Conservation (phyloP, 148 eudicot species). For the Cornus controversa region DNA sequence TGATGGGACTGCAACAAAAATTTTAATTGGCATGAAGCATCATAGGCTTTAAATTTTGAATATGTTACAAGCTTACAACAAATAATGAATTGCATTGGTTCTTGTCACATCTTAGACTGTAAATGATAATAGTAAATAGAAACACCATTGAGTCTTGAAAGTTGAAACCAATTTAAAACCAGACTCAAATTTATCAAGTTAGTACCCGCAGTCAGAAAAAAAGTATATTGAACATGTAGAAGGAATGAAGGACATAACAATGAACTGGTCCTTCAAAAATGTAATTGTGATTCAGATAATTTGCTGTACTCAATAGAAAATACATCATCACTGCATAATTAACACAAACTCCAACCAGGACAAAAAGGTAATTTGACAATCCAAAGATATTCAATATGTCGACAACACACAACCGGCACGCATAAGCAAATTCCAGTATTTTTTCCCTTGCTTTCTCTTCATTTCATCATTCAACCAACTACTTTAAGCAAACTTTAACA, state of each 20-base stretch:
- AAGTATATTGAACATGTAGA: too few relatives aligned
- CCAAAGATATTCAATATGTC: neutral
- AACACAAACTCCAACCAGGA: neutral
- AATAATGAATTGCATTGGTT: too few relatives aligned
- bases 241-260: too few relatives aligned
- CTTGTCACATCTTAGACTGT: neutral
- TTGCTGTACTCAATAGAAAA: neutral
- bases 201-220: too few relatives aligned
- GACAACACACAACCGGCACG: neutral
- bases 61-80: too few relatives aligned
- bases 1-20: neutral
- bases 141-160: too few relatives aligned
- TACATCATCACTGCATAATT: neutral
- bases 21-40: neutral
- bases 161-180: too few relatives aligned
- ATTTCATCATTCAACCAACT: neutral
- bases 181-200: too few relatives aligned
- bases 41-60: too few relatives aligned
- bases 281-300: too few relatives aligned
- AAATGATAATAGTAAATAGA: neutral
- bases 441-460: neutral
- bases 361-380: slow-evolving; percentile 7
- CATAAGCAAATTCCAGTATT: neutral
- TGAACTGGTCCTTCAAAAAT: neutral
- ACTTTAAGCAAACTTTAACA: neutral